Evolutionary conservation across 345 rosid genomes (phyloP).

Genomic region (Salix purpurea): DNA sequence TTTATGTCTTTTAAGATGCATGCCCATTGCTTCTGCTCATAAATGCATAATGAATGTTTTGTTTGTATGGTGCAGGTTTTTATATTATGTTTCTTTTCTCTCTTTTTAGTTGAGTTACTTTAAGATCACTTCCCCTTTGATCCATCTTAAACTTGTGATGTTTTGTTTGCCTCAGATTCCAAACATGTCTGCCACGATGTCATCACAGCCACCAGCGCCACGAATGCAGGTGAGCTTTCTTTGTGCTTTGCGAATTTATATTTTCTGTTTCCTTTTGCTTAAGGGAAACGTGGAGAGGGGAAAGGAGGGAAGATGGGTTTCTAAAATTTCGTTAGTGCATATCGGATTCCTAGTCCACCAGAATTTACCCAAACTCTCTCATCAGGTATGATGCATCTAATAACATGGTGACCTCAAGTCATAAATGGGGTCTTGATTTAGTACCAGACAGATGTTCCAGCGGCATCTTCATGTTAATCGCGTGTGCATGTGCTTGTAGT

Average conservation of each 20-base stretch:
- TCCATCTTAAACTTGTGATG: constrained; percentile 2
- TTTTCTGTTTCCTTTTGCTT: not conserved
- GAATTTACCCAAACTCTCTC: not conserved
- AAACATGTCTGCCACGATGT: constrained; percentile 69
- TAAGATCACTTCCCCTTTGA: constrained; percentile 7
- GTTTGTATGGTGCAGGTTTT: not conserved
- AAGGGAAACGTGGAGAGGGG: not conserved
- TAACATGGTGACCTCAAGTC: not conserved
- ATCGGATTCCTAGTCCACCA: not conserved
- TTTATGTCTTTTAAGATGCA: not conserved
- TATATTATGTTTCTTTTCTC: not conserved
- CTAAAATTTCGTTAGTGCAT: not conserved
- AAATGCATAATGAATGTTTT: not conserved
- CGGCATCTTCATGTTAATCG: not conserved
- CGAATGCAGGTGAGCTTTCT: constrained; percentile 64
- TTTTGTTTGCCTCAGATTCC: constrained; percentile 51
- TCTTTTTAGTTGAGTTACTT: not conserved
- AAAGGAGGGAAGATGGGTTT: too few relatives aligned
- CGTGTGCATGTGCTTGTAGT: not conserved
- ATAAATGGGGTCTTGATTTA: not conserved
- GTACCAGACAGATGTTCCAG: not conserved
- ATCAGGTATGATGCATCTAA: not conserved
- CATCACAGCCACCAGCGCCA: constrained; percentile 62
- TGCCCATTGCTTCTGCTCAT: not conserved
- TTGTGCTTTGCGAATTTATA: not conserved